Evolutionary conservation across 192 early-diverging fungal species (phyloP).

Genomic region (Linnemannia zychae): DNA sequence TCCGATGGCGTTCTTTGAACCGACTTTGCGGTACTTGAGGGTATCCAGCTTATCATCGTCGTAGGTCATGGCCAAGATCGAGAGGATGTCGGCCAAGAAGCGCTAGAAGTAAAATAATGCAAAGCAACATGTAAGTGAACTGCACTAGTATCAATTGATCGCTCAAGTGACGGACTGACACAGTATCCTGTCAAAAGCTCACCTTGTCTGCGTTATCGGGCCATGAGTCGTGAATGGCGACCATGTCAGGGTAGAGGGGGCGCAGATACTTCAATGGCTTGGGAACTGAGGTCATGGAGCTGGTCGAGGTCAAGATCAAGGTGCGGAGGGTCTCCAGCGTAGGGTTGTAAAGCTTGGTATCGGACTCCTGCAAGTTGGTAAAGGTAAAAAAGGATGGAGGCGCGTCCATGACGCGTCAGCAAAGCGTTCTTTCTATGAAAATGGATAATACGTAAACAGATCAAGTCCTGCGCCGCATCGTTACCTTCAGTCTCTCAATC

Average conservation of each 20-base stretch:
- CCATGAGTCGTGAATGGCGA: conserved; percentile 83
- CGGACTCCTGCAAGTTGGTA: conserved; percentile 65
- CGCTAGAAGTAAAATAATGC: conserved; percentile 61
- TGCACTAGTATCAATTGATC: not conserved
- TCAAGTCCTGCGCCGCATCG: not conserved
- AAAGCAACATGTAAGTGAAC: not conserved
- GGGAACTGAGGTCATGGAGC: conserved; percentile 99
- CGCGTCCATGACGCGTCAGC: conserved; percentile 21
- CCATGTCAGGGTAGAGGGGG: conserved; percentile 82
- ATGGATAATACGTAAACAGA: not conserved
- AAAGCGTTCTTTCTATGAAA: not conserved
- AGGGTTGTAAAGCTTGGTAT: conserved; percentile 82
- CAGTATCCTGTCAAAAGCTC: conserved; percentile 4
- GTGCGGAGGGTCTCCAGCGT: conserved; percentile 91
- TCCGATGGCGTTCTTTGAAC: conserved; percentile 82
- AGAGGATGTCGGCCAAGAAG: conserved; percentile 95
- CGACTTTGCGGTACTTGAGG: conserved; percentile 88
- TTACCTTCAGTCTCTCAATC: conserved; percentile 91
- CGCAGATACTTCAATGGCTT: conserved; percentile 98
- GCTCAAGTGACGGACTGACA: not conserved
- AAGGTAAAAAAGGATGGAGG: not conserved
- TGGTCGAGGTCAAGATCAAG: conserved; percentile 92
- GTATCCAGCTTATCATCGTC: conserved; percentile 89
- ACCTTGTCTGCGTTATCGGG: conserved; percentile 81
- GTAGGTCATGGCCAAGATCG: conserved; percentile 97